Evolutionary conservation across 2,329 filamentous ascomycete species (phyloP), one percentile per base, ranked within the genome.

Genomic region (Mycosphaerella arachidis): DNA sequence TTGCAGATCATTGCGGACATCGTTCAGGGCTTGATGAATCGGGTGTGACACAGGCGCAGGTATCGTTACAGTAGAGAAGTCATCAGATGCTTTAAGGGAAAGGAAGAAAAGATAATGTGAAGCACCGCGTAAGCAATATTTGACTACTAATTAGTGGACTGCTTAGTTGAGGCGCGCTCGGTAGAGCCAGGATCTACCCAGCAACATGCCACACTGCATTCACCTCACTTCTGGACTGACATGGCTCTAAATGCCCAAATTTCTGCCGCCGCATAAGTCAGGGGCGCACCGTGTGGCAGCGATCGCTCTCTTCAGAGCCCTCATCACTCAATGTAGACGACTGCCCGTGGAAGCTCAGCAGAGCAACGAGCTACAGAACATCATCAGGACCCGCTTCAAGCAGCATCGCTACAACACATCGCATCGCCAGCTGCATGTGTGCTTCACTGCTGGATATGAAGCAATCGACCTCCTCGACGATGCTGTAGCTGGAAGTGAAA

Each of bases 291-390:
- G 82, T 61, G 72, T 79, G 73, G 81, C 82, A 71, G 86, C 84
- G 70, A 81, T 90, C 63, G 87, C 89, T 54, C 84, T 93, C 53
- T 92, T 88, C 76, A 83, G 87, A 63, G 85, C 88, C 37, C 83
- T 93, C 57, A 76, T 91, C 55, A 80, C 80, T 63, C 81, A 84
- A 74, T 61, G 56, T 63, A 56, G 50, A 48, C n/a, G 50, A 54
- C 35, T 58, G 61, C 24, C 29, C 58, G 62, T 30, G 20, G 59
- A 51, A 48, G 56, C 31, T 54, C 48, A 53, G 43, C 55, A 27
- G 52, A 48, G 59, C 55, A 55, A 57, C n/a, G 46, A 69, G 59
- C 74, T 91, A 56, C 76, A 77, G 55, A 79, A 83, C 58, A 75
- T 89, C 4, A 76, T 91, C 50, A 82, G 81, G 58, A 84, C 82